Conservation (phyloP, 129 eudicot species). For the carrot (Daucus carota) region DH1_v3.0 NC_030383.2:46977501-46978000, state of each 20-base stretch:
- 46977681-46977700: slow-evolving; percentile 93
- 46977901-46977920: slow-evolving; percentile 87
- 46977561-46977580: neutral
- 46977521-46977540: neutral
- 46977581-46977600: neutral
- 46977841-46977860: slow-evolving; percentile 63
- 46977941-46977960: slow-evolving; percentile 11
- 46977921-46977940: slow-evolving; percentile 84
- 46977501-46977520: neutral
- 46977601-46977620: neutral
- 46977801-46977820: slow-evolving; percentile 68
- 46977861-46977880: slow-evolving; percentile 60
- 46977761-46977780: slow-evolving; percentile 48
- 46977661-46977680: slow-evolving; percentile 68
- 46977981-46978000: slow-evolving; percentile 12
- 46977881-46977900: slow-evolving; percentile 65
- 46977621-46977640: neutral
- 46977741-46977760: slow-evolving; percentile 75
- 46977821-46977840: slow-evolving; percentile 68
- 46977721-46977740: slow-evolving; percentile 70
- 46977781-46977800: slow-evolving; percentile 32
- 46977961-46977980: slow-evolving; percentile 5
- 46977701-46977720: slow-evolving; percentile 48
- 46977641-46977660: slow-evolving; percentile 35
- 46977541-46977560: neutral